phyloP scores from a whole-genome alignment of 1,284 basidiomycete genomes.

The Fomitopsis palustris region DNA sequence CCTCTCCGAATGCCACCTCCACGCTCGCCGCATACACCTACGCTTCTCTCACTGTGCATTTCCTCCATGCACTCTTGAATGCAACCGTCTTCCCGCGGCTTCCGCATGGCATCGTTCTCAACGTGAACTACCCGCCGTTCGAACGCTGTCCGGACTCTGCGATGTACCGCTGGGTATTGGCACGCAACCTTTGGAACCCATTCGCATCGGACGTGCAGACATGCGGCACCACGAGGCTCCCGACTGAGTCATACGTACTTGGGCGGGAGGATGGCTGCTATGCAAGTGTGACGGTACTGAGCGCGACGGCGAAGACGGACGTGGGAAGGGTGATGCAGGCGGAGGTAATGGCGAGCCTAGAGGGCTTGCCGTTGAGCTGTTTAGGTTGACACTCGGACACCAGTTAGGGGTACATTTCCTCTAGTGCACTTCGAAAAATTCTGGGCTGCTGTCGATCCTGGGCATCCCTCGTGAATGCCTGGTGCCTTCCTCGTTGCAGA shows the following conservation, averaged over 20 bases:
- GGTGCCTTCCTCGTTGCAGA: too few species aligned
- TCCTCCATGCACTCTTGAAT: conserved; percentile 36
- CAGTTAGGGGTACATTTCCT: too few species aligned
- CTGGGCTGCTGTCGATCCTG: too few species aligned
- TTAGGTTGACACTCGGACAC: conserved; percentile 1
- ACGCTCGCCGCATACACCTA: conserved; percentile 39
- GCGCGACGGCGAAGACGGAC: conserved; percentile 40
- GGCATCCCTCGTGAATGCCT: too few species aligned
- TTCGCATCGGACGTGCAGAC: conserved; percentile 37
- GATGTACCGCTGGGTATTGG: conserved; percentile 44
- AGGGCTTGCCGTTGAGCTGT: conserved; percentile 5
- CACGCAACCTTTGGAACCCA: conserved; percentile 34
- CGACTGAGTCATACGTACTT: conserved; percentile 38
- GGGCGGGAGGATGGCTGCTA: conserved; percentile 33
- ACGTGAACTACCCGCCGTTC: conserved; percentile 49
- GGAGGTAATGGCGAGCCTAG: conserved; percentile 34
- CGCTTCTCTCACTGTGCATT: conserved; percentile 38
- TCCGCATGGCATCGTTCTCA: conserved; percentile 39
- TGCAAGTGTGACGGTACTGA: conserved; percentile 44
- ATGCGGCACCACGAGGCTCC: conserved; percentile 40
- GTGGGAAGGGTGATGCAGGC: conserved; percentile 38
- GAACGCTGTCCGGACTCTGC: conserved; percentile 33
- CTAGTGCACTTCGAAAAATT: too few species aligned
- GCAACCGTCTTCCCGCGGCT: conserved; percentile 30
- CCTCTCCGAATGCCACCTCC: conserved; percentile 28